These are phyloP conservation scores for Fusarium sp. DNA, from an alignment of 2,329 filamentous ascomycete species.

Conservation along the genomic window DNA sequence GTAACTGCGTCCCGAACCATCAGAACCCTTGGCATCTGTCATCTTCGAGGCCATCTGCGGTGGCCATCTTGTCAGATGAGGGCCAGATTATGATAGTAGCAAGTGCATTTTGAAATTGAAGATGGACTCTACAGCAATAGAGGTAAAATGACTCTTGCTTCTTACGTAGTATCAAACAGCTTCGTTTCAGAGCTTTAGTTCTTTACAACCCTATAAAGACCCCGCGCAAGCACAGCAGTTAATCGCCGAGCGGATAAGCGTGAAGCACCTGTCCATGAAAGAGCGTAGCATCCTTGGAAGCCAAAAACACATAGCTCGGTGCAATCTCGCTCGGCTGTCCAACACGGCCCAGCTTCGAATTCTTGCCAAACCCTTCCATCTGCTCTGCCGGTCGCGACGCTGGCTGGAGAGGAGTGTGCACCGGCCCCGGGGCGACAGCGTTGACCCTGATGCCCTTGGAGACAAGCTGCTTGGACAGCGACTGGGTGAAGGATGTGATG, in stretches of 20 bases:
- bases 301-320: conserved; percentile 53
- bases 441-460: conserved; percentile 66
- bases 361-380: conserved; percentile 55
- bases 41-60: neutral
- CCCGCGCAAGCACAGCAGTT: neutral
- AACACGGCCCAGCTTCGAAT: conserved; percentile 49
- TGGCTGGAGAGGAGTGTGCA: conserved; percentile 56
- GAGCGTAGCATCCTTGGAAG: conserved; percentile 51
- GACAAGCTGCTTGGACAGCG: conserved; percentile 62
- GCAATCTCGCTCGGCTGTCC: conserved; percentile 58
- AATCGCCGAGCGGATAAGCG: conserved; percentile 53
- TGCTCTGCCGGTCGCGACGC: conserved; percentile 54
- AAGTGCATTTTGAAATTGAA: no score
- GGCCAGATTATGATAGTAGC: no score
- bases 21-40: neutral
- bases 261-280: conserved; percentile 54
- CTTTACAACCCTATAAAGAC: no score
- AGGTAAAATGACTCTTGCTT: neutral
- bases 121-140: neutral
- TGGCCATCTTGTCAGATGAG: neutral
- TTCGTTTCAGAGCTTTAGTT: no score
- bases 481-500: conserved; percentile 63
- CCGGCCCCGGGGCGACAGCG: conserved; percentile 54
- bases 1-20: conserved; percentile 17
- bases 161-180: neutral